These are phyloP conservation scores for Saccharomyces hybrid DNA, from an alignment of 1,139 yeast species.

Conservation along the genomic window DNA sequence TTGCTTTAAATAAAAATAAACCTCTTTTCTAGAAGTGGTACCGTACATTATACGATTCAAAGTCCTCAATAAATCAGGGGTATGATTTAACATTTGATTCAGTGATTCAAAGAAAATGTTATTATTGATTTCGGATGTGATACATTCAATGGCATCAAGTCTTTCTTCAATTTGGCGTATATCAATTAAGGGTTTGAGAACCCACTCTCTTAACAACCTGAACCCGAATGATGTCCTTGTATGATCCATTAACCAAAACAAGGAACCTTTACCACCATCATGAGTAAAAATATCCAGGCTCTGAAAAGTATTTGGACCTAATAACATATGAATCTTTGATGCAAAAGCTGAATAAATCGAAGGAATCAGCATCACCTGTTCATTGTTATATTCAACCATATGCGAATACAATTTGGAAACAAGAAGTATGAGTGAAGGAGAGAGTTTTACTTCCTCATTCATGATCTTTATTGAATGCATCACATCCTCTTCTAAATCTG, in stretches of 20 bases:
- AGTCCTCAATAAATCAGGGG: conserved; percentile 62
- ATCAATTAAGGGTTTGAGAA: conserved; percentile 59
- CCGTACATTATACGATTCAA: conserved; percentile 64
- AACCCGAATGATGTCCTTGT: conserved; percentile 74
- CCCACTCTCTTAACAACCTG: conserved; percentile 62
- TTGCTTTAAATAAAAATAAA: conserved; percentile 50
- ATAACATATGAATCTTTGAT: conserved; percentile 49
- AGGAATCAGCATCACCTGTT: conserved; percentile 46
- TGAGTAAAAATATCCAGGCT: conserved; percentile 73
- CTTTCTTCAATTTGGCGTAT: conserved; percentile 39
- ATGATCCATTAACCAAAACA: conserved; percentile 72
- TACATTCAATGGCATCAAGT: conserved; percentile 54
- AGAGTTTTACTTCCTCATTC: conserved; percentile 2
- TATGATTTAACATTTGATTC: conserved; percentile 37
- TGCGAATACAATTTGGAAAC: conserved; percentile 35
- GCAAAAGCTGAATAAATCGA: conserved; percentile 48
- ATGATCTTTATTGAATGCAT: neutral
- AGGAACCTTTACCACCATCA: conserved; percentile 51
- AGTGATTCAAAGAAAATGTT: conserved; percentile 49
- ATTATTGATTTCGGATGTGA: conserved; percentile 35
- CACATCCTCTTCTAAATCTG: conserved; percentile 6
- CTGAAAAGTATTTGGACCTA: conserved; percentile 60
- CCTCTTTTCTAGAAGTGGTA: conserved; percentile 56
- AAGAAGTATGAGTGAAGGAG: conserved; percentile 8
- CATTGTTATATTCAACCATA: conserved; percentile 55